phyloP scores from a whole-genome alignment of 208 protist species.

The Trypanosoma brucei region DNA sequence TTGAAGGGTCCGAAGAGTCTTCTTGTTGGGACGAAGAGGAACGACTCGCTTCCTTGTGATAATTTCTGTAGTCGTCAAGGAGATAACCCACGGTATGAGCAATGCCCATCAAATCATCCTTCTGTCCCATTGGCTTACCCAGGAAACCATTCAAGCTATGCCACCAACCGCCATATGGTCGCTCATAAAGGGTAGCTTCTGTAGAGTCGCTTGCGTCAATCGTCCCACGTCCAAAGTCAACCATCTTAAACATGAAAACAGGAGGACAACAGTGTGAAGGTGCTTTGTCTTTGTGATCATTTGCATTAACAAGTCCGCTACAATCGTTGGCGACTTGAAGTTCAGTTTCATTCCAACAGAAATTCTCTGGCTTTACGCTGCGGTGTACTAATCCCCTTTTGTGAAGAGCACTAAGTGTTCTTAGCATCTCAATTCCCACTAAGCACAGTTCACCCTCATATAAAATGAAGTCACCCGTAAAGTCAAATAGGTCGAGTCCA shows the following conservation, averaged over 20 bases:
- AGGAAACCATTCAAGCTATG: constrained; percentile 32
- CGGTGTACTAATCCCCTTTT: constrained; percentile 19
- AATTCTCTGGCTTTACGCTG: constrained; percentile 30
- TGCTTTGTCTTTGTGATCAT: neutral
- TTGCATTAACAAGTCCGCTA: neutral
- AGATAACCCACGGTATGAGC: constrained; percentile 31
- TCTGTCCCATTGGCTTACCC: constrained; percentile 30
- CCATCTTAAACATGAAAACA: constrained; percentile 27
- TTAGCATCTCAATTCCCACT: constrained; percentile 28
- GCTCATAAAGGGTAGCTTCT: constrained; percentile 12
- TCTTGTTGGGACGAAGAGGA: neutral
- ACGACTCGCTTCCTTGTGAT: neutral
- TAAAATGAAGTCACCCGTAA: constrained; percentile 16
- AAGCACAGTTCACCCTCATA: constrained; percentile 23
- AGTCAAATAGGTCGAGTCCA: constrained; percentile 28
- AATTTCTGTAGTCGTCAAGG: constrained; percentile 23
- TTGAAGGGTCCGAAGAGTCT: too few species aligned
- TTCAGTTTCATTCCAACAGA: constrained; percentile 21
- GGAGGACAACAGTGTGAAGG: neutral
- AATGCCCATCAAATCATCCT: constrained; percentile 38
- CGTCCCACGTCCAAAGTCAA: constrained; percentile 28
- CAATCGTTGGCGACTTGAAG: neutral
- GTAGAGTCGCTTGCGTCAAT: neutral
- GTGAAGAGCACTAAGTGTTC: constrained; percentile 21
- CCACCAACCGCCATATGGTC: constrained; percentile 38